Evolutionary conservation across 305 asterid species (phyloP).

Genomic region (Ruellia speciosa): DNA sequence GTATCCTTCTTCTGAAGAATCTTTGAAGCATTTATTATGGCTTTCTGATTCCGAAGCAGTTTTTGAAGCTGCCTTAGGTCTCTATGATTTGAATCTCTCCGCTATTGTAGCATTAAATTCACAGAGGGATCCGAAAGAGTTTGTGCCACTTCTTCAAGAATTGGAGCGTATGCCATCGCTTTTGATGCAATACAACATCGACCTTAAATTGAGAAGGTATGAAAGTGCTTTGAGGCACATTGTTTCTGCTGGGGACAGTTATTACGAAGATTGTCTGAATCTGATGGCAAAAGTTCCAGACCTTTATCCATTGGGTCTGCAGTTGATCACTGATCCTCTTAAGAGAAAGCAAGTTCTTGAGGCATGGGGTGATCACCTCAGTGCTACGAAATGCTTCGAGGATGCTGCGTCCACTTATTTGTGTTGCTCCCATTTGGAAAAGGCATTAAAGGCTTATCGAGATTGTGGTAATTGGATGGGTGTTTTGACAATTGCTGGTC

Average conservation of each 20-base stretch:
- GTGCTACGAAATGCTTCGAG: conserved; percentile 59
- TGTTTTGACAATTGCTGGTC: conserved; percentile 78
- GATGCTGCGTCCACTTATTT: conserved; percentile 77
- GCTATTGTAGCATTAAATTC: conserved; percentile 94
- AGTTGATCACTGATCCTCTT: conserved; percentile 46
- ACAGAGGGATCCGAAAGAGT: conserved; percentile 90
- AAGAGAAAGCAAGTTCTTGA: conserved; percentile 66
- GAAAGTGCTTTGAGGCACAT: conserved; percentile 78
- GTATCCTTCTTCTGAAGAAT: conserved; percentile 88
- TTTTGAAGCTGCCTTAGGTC: conserved; percentile 90
- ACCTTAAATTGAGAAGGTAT: conserved; percentile 68
- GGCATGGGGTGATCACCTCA: conserved; percentile 90
- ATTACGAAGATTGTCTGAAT: conserved; percentile 56
- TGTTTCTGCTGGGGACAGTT: conserved; percentile 69
- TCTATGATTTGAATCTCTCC: conserved; percentile 92
- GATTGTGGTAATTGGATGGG: conserved; percentile 84
- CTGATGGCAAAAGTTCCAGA: conserved; percentile 71
- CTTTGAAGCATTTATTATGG: conserved; percentile 91
- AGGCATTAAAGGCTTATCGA: conserved; percentile 78
- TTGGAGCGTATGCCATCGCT: conserved; percentile 58
- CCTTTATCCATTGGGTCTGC: conserved; percentile 71
- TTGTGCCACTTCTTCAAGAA: conserved; percentile 85
- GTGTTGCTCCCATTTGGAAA: conserved; percentile 66
- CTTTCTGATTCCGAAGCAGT: conserved; percentile 76
- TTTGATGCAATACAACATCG: conserved; percentile 72